Evolutionary conservation across 169 alveolate species (phyloP).

Genomic region (Plasmodium vinckei): DNA sequence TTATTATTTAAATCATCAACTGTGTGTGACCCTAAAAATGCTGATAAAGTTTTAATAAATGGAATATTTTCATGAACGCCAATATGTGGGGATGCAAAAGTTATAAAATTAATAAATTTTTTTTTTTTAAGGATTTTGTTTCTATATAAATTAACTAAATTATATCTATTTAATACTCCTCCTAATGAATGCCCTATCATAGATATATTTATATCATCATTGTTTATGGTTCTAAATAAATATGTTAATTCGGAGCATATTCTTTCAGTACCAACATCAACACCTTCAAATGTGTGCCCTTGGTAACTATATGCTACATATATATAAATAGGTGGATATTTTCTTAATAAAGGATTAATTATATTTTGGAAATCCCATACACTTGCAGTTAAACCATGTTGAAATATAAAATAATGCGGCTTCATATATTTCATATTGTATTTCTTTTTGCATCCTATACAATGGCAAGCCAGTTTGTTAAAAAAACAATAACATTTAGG

Average conservation of each 20-base stretch:
- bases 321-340: slow-evolving; percentile 79
- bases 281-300: slow-evolving; percentile 84
- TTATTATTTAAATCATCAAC: slow-evolving; percentile 82
- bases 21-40: slow-evolving; percentile 80
- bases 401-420: slow-evolving; percentile 82
- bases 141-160: slow-evolving; percentile 62
- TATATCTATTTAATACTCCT: slow-evolving; percentile 79
- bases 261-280: slow-evolving; percentile 79
- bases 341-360: slow-evolving; percentile 68
- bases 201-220: slow-evolving; percentile 78
- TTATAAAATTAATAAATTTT: slow-evolving; percentile 79
- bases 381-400: slow-evolving; percentile 85
- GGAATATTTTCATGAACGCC: slow-evolving; percentile 83
- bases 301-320: slow-evolving; percentile 81
- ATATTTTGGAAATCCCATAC: slow-evolving; percentile 79
- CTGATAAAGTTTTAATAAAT: slow-evolving; percentile 72
- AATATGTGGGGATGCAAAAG: slow-evolving; percentile 85
- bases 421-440: slow-evolving; percentile 58
- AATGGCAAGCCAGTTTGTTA: slow-evolving; percentile 78
- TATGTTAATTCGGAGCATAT: slow-evolving; percentile 77
- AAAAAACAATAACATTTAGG: slow-evolving; percentile 80
- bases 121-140: slow-evolving; percentile 74
- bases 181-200: slow-evolving; percentile 87
- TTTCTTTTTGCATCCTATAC: slow-evolving; percentile 77
- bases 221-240: slow-evolving; percentile 75